phyloP scores from a whole-genome alignment of 441 rosid genomes.

The Populus hybrid region DNA sequence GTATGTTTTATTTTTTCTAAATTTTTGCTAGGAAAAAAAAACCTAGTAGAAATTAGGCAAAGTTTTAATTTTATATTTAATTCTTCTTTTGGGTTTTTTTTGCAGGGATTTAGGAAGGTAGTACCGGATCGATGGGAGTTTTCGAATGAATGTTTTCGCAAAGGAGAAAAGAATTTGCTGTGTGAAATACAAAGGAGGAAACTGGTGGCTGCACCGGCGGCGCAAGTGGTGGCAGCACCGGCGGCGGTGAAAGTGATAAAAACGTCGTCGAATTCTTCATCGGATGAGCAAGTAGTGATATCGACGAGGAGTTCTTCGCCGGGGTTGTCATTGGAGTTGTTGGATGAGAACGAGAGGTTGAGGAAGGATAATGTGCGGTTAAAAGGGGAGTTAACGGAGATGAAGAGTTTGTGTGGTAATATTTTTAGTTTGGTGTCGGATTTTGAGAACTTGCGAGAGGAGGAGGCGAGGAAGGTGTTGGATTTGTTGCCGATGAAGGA shows the following conservation, averaged over 20 bases:
- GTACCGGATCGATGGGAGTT: constrained; percentile 98
- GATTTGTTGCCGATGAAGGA: constrained; percentile 37
- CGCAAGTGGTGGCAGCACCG: constrained; percentile 30
- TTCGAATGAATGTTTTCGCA: constrained; percentile 65
- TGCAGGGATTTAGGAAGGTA: constrained; percentile 76
- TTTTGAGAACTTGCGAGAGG: constrained; percentile 35
- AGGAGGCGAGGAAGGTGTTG: constrained; percentile 21
- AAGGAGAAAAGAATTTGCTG: constrained; percentile 71
- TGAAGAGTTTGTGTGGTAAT: constrained; percentile 57
- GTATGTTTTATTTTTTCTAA: constrained; percentile 34
- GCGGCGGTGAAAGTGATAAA: constrained; percentile 13
- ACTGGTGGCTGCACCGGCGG: constrained; percentile 28
- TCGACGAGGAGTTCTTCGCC: constrained; percentile 12
- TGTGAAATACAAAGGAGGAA: constrained; percentile 87
- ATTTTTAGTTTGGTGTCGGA: constrained; percentile 64
- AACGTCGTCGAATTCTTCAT: background rate
- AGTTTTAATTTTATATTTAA: background rate
- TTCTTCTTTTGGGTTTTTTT: background rate
- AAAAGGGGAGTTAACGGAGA: constrained; percentile 56
- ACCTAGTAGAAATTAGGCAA: background rate
- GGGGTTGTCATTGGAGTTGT: constrained; percentile 49
- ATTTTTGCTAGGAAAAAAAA: background rate
- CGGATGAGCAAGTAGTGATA: background rate
- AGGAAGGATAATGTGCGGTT: constrained; percentile 69
- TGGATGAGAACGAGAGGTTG: constrained; percentile 80